Evolutionary conservation across 148 eudicot species (phyloP), one percentile per base, ranked within the genome.

Genomic region (Polygonum aviculare): DNA sequence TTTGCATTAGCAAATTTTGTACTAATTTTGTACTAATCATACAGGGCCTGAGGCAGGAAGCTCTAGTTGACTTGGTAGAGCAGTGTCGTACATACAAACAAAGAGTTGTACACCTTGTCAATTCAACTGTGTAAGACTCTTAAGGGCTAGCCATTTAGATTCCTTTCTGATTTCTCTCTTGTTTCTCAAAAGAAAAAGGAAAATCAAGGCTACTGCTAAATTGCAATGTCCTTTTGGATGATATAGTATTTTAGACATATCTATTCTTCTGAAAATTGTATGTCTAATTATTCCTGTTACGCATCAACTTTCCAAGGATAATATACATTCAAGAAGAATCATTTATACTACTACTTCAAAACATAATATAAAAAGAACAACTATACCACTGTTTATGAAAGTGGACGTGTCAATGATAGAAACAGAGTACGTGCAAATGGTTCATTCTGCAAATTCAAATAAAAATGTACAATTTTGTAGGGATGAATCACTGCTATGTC

Each of bases 61-160:
- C 91, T 77, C 86, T 95, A 77, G 89, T 87, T 76, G 98, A 95
- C 86, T 88, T 95, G 86, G 98, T 95, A 70, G 94, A 84, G 48
- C 98, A 95, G 78, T 95, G 98, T 78, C 97, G 97, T 55, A 83
- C 91, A 1, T 92, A 87, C 88, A 95, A 95, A 85, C 92, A 85
- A 83, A 89, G 98, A 88, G 92, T 95, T 77, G 91, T 95, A 74
- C 97, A 90, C 89, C 92, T 95, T 75, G 97, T 92, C 41, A 95
- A 95, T 85, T 95, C 98, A 38, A 95, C 98, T 79, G 80, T 96
- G 98, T 95, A 95, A 92, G 98, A 74, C 86, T 75, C 81, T 82
- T 51, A 47, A 19, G 50, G 50, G 48, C 5, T 26, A 45, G 11
- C 75, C 36, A n/a, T 22, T 8, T 41, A 10, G 52, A 41, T 44